Conservation (phyloP, 2,329 filamentous ascomycete species). For the Calonectria pseudoturangicola region DNA sequence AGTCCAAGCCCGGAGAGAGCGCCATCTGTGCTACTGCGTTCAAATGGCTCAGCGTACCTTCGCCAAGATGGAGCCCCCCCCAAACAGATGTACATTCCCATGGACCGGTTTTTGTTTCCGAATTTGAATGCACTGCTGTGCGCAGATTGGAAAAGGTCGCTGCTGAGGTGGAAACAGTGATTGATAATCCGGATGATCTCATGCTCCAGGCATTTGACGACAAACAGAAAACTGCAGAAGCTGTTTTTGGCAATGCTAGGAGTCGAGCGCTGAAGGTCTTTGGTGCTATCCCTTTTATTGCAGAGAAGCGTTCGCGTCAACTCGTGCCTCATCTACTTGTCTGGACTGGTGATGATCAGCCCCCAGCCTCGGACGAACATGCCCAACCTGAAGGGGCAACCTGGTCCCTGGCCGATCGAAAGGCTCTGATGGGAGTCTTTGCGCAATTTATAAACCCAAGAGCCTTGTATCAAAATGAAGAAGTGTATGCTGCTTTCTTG, state of each 20-base stretch:
- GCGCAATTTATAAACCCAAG: conserved; percentile 90
- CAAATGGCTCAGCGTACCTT: conserved; percentile 81
- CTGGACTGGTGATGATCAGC: conserved; percentile 78
- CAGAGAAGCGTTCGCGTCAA: conserved; percentile 89
- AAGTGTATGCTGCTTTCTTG: conserved; percentile 85
- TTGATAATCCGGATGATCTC: conserved; percentile 72
- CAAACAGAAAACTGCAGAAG: conserved; percentile 73
- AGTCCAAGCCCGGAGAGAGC: conserved; percentile 82
- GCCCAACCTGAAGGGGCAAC: conserved; percentile 61
- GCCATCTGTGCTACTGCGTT: conserved; percentile 83
- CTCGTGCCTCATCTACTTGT: conserved; percentile 90
- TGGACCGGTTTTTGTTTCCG: conserved; percentile 70
- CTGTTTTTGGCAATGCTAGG: conserved; percentile 75
- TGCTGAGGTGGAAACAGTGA: conserved; percentile 69
- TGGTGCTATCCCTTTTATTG: conserved; percentile 81
- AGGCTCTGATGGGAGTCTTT: conserved; percentile 87
- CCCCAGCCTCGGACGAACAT: conserved; percentile 59
- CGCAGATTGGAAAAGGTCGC: conserved; percentile 73
- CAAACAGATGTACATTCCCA: conserved; percentile 58
- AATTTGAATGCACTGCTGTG: conserved; percentile 91
- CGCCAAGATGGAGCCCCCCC: conserved; percentile 71
- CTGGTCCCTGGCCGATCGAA: conserved; percentile 88
- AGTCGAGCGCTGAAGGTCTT: conserved; percentile 88
- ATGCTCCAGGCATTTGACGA: conserved; percentile 79
- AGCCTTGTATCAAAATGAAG: conserved; percentile 84